Evolutionary conservation across 73 alveolate genomes (phyloP).

Genomic region (Durusdinium trenchii): DNA sequence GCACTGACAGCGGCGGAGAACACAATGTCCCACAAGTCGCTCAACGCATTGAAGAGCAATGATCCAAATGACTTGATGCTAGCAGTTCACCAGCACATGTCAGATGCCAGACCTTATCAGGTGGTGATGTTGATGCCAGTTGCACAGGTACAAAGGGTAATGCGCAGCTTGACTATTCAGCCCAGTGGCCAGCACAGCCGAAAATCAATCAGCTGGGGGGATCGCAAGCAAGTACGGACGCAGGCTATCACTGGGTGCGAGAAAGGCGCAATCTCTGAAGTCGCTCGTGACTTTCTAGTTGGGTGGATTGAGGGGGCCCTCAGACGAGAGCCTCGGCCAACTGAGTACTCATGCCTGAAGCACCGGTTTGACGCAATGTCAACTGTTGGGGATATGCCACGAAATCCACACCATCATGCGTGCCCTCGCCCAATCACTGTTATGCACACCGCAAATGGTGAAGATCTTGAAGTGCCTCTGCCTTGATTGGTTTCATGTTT

Average conservation of each 20-base stretch:
- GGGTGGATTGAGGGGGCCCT: background rate
- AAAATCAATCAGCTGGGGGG: background rate
- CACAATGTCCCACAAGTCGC: background rate
- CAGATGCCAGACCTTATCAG: background rate
- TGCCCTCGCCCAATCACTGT: background rate
- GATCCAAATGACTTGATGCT: background rate
- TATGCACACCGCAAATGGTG: background rate
- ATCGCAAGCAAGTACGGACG: background rate
- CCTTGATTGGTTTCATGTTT: too few relatives aligned
- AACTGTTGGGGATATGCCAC: background rate
- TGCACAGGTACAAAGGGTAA: background rate
- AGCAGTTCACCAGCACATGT: background rate
- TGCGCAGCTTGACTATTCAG: background rate
- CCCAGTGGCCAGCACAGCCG: background rate
- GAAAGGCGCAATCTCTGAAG: background rate
- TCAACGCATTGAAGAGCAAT: background rate
- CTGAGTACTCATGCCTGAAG: background rate
- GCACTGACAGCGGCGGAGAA: background rate
- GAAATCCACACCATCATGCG: background rate
- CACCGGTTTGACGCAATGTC: conserved; percentile 1
- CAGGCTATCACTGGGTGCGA: background rate
- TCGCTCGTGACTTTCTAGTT: background rate
- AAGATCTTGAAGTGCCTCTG: too few relatives aligned
- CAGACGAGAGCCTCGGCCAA: background rate
- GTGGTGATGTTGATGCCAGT: background rate